Evolutionary conservation across 148 eudicot genomes (phyloP).

Genomic region (Camellia lanceoleosa): DNA sequence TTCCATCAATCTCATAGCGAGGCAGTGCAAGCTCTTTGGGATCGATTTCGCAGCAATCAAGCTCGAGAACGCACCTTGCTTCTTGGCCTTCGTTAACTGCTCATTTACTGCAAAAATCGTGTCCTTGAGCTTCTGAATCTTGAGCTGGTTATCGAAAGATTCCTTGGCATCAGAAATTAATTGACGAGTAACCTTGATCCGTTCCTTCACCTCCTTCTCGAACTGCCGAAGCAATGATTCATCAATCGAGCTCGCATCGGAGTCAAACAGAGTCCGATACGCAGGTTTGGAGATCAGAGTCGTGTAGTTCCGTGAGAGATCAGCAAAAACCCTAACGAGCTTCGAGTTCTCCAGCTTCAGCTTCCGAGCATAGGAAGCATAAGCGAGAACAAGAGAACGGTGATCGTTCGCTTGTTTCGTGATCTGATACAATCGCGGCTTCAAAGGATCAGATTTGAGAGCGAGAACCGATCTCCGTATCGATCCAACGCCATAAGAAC

Average conservation of each 20-base stretch:
- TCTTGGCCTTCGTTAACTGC: conserved; percentile 78
- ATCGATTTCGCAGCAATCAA: conserved; percentile 95
- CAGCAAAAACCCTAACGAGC: conserved; percentile 50
- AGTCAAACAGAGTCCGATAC: conserved; percentile 39
- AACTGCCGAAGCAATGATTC: conserved; percentile 60
- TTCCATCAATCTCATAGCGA: conserved; percentile 89
- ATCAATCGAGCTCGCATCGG: conserved; percentile 53
- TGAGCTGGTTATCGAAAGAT: conserved; percentile 87
- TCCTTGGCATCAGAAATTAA: conserved; percentile 84
- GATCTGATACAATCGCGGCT: conserved; percentile 60
- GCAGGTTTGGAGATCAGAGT: conserved; percentile 44
- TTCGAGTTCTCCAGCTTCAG: conserved; percentile 67
- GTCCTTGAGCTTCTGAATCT: conserved; percentile 93
- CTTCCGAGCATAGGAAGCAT: conserved; percentile 63
- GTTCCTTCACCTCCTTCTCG: conserved; percentile 90
- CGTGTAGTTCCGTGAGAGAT: conserved; percentile 52
- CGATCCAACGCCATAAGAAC: conserved; percentile 23
- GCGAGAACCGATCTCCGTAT: conserved; percentile 43
- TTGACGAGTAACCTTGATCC: conserved; percentile 78
- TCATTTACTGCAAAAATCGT: conserved; percentile 77
- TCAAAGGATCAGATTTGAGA: conserved; percentile 56
- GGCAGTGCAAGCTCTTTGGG: conserved; percentile 86
- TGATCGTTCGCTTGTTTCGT: conserved; percentile 64
- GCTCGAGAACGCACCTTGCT: conserved; percentile 92
- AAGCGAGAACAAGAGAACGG: conserved; percentile 42